These are phyloP conservation scores for Leishmania aethiopica DNA, from an alignment of 208 protist genomes.

Conservation along the genomic window DNA sequence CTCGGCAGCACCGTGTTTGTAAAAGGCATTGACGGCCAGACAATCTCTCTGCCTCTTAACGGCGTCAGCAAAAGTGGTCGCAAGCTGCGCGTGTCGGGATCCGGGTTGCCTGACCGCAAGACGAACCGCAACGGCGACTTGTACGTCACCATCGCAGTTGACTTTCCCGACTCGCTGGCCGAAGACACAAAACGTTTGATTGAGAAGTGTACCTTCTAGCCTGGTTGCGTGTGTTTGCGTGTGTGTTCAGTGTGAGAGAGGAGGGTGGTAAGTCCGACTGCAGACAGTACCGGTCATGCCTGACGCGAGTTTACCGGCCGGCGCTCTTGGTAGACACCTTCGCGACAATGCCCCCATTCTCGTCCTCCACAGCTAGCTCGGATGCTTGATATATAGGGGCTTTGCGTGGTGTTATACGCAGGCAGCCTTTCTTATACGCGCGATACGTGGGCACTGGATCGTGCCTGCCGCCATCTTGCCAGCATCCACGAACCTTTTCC, in stretches of 20 bases:
- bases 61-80: constrained; percentile 80
- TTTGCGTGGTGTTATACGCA: not conserved
- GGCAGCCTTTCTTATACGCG: not conserved
- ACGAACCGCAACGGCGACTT: constrained; percentile 69
- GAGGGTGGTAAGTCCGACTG: not conserved
- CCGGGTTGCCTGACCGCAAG: constrained; percentile 84
- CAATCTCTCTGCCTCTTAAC: constrained; percentile 59
- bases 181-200: constrained; percentile 79
- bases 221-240: not conserved
- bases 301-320: not conserved
- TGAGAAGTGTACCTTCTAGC: constrained; percentile 82
- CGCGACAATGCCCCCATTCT: not conserved
- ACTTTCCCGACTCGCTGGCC: constrained; percentile 78
- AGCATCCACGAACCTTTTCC: not conserved
- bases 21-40: constrained; percentile 62
- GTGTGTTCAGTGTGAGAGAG: not conserved
- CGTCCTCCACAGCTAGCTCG: not conserved
- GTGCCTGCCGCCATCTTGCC: not conserved
- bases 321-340: not conserved
- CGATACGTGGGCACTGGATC: not conserved
- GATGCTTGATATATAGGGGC: not conserved
- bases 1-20: constrained; percentile 79
- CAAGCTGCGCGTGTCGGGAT: constrained; percentile 66
- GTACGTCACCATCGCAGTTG: constrained; percentile 73
- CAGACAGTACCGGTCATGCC: not conserved